phyloP scores from a whole-genome alignment of 495 filamentous ascomycete genomes.

The Aspergillus saccharolyticus region DNA sequence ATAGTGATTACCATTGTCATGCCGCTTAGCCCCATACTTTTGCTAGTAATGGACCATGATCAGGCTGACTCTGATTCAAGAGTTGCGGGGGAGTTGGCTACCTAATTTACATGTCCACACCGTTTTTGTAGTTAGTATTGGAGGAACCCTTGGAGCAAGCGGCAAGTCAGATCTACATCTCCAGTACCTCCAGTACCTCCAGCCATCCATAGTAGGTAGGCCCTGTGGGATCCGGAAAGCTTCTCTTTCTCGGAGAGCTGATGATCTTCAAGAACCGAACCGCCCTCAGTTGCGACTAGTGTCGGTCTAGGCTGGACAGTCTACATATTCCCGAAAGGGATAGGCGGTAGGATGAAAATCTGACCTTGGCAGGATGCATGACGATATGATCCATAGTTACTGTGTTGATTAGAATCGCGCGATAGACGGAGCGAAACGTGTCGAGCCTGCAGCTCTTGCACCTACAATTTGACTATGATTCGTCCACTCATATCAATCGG shows the following conservation, averaged over 20 bases:
- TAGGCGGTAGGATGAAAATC: not conserved
- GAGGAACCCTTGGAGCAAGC: slow-evolving; percentile 3
- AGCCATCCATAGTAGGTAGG: too few relatives aligned
- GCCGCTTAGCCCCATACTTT: not conserved
- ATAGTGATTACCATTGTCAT: not conserved
- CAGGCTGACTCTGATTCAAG: not conserved
- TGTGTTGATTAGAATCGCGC: not conserved
- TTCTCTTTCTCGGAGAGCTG: slow-evolving; percentile 6
- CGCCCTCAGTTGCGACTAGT: not conserved
- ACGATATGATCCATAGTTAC: not conserved
- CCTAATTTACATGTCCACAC: not conserved
- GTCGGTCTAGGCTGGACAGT: not conserved
- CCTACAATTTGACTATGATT: not conserved
- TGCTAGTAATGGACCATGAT: not conserved
- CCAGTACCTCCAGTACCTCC: not conserved
- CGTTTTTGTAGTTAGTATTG: not conserved
- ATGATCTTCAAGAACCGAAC: slow-evolving; percentile 6
- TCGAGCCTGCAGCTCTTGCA: not conserved
- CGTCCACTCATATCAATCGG: too few relatives aligned
- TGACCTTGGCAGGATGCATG: slow-evolving; percentile 1
- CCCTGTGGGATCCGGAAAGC: slow-evolving; percentile 1
- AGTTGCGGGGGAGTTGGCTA: not conserved
- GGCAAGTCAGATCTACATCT: slow-evolving; percentile 5
- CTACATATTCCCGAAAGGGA: not conserved
- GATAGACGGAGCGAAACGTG: not conserved